Evolutionary conservation across 139 green algal species (phyloP), one percentile per base, ranked within the genome.

Genomic region (Penium margaritaceum): DNA sequence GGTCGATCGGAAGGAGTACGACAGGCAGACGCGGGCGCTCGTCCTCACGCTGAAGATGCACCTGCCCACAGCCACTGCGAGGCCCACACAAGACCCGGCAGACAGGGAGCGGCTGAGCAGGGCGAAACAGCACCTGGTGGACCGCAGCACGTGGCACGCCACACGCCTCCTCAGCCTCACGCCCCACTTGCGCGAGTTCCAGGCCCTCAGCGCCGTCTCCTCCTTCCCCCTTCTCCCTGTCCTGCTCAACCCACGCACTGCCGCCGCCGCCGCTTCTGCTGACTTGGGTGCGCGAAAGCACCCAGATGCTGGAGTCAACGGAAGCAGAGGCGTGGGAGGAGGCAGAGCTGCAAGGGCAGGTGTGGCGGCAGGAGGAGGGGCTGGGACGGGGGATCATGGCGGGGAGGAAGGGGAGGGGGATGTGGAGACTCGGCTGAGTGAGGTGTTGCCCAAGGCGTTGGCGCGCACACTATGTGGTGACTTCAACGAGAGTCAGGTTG

Each of bases 141-240:
- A 80, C 14, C 33, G 46, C 63, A 53, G 30, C 73, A 77, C 67
- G 47, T 80, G 73, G 73, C 58, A 80, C 32, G 51, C 70, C 30
- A 39, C 38, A 14, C 54, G 43, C 32, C 32, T 80, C 15, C 27
- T 80, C 38, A 78, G 67, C 58, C 47, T 80, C 29, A 24, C 46
- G 37, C 46, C 73, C 5, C 64, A 80, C 3, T 30, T 76, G 51
- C 32, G 73, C 27, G 73, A 80, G 73, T 80, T 80, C 34, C 66
- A 78, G 66, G 73, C 71, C 7, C 64, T 78, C 7, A n/a, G 65
- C 19, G 24, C 71, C 21, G 66, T 24, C 1, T 34, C 21, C 29
- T 43, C 66, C 34, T 30, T 74, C 30, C 66, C 66, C 1, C 54
- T 74, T 21, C 66, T 74, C 0, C 66, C 66, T 2, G 33, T 34